A percentile compares a stretch with the other conserved stretches of the same genome.
These are phyloP conservation scores for Capronia americana DNA, from an alignment of 2,329 filamentous ascomycete genomes.

Conservation along the genomic window DNA sequence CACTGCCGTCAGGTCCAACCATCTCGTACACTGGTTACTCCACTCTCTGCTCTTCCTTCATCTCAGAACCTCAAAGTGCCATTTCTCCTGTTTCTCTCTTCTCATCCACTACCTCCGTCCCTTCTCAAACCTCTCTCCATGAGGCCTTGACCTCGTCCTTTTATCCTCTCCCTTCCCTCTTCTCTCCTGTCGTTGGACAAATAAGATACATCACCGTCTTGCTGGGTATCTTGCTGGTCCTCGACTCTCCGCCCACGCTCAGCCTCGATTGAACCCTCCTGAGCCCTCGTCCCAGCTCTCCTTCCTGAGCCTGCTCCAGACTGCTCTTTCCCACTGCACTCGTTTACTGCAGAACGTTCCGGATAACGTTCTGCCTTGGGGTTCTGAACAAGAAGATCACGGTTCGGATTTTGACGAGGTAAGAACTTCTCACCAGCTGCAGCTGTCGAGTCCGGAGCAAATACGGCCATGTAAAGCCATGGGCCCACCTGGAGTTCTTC, in stretches of 20 bases:
- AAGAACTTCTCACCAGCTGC: slow-evolving; percentile 12
- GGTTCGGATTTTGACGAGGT: slow-evolving; percentile 14
- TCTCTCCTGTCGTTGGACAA: slow-evolving; percentile 34
- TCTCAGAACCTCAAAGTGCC: slow-evolving; percentile 23
- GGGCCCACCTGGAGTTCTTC: slow-evolving; percentile 6
- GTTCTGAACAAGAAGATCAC: background rate
- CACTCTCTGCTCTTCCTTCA: slow-evolving; percentile 33
- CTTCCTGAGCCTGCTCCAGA: slow-evolving; percentile 21
- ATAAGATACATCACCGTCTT: slow-evolving; percentile 36
- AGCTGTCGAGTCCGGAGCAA: slow-evolving; percentile 1
- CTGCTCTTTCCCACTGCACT: slow-evolving; percentile 29
- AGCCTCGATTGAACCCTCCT: slow-evolving; percentile 29
- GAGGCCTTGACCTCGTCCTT: slow-evolving; percentile 36
- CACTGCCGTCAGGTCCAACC: slow-evolving; percentile 30
- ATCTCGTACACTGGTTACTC: slow-evolving; percentile 34
- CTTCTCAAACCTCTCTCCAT: slow-evolving; percentile 26
- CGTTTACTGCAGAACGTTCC: slow-evolving; percentile 36
- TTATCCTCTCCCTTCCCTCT: slow-evolving; percentile 31
- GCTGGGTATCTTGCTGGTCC: slow-evolving; percentile 38
- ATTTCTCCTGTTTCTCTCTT: slow-evolving; percentile 31
- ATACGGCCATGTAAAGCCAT: background rate
- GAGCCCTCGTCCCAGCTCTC: slow-evolving; percentile 31
- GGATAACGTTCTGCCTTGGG: slow-evolving; percentile 37
- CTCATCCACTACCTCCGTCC: slow-evolving; percentile 25
- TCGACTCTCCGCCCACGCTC: slow-evolving; percentile 34